Conservation (phyloP, 306 rosid species). For the Pueraria montana region DNA sequence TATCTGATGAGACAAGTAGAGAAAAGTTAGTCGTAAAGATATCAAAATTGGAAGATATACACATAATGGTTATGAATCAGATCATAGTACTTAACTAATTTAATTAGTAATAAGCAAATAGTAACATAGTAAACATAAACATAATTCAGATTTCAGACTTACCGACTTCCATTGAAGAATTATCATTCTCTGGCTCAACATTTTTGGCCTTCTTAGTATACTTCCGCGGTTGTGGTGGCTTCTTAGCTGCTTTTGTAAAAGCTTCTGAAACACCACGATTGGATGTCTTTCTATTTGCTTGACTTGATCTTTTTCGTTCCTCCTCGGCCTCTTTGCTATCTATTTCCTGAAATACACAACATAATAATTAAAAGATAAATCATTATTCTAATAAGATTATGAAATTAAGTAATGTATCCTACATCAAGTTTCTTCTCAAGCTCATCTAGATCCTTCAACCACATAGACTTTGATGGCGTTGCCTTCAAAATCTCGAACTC, state of each 20-base stretch:
- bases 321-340: conserved; percentile 76
- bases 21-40: neutral
- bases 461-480: conserved; percentile 73
- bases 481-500: conserved; percentile 73
- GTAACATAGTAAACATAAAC: too few species aligned
- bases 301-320: conserved; percentile 60
- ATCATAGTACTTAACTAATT: too few species aligned
- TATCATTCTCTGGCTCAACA: conserved; percentile 63
- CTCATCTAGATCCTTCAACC: conserved; percentile 83
- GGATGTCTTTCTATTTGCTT: conserved; percentile 50
- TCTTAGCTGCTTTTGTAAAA: conserved; percentile 63
- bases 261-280: conserved; percentile 25
- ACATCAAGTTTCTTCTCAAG: conserved; percentile 82
- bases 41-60: neutral
- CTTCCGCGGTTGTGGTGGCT: conserved; percentile 81
- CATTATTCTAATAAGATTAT: neutral
- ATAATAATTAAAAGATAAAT: neutral
- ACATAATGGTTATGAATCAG: neutral
- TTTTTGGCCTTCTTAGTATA: conserved; percentile 65
- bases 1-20: conserved; percentile 52
- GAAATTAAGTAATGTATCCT: conserved; percentile 24
- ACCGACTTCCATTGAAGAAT: conserved; percentile 79
- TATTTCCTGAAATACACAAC: conserved; percentile 63
- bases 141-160: conserved; percentile 32
- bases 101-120: neutral